phyloP scores from a whole-genome alignment of 2,329 filamentous ascomycete genomes.

The Calycina herbarum region DNA sequence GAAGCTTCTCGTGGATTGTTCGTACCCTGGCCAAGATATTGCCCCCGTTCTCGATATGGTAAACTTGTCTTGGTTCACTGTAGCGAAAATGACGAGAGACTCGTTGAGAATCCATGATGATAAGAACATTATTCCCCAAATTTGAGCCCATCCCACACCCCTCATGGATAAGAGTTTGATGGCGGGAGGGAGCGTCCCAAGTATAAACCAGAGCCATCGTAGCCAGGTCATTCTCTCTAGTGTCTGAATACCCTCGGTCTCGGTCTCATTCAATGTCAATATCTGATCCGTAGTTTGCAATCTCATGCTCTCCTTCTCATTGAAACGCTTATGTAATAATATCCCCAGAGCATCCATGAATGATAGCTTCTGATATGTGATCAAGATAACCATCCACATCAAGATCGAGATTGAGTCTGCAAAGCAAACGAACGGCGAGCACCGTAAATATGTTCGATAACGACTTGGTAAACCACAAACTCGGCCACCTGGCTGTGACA shows the following conservation, averaged over 20 bases:
- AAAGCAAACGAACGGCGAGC: conserved; percentile 22
- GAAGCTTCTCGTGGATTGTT: not conserved
- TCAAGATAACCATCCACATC: not conserved
- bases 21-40: not conserved
- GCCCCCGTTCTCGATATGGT: not conserved
- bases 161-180: conserved; percentile 20
- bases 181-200: conserved; percentile 10
- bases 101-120: conserved; percentile 8
- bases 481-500: conserved; percentile 23
- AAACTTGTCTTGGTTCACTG: not conserved
- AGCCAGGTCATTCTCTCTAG: conserved; percentile 16
- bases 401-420: conserved; percentile 17
- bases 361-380: not conserved
- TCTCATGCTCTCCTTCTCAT: not conserved
- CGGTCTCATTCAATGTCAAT: not conserved
- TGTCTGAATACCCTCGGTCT: conserved; percentile 6
- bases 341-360: conserved; percentile 4
- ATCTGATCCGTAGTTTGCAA: not conserved
- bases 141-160: conserved; percentile 8
- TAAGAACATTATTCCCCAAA: conserved; percentile 10
- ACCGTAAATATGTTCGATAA: conserved; percentile 21
- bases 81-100: conserved; percentile 2
- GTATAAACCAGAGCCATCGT: conserved; percentile 12
- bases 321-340: conserved; percentile 6
- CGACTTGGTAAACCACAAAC: conserved; percentile 16